Percentiles rank a stretch among this genome's conserved stretches.
These are phyloP conservation scores for Euphorbia schlechtendalii DNA, from an alignment of 441 rosid genomes.

Conservation along the genomic window DNA sequence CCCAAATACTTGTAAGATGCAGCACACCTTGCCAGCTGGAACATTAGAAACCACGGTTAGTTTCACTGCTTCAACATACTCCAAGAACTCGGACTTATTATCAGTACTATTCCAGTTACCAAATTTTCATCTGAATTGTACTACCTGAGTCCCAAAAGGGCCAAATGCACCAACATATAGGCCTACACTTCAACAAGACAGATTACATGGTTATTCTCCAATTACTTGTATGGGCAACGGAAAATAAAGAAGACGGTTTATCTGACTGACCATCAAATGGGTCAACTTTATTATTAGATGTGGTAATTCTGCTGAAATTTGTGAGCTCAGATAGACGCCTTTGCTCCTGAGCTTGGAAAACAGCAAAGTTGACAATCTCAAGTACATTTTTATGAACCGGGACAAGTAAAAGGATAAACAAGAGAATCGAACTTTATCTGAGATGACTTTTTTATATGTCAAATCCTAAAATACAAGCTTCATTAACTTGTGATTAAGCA, in stretches of 20 bases:
- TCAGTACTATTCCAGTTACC: constrained; percentile 71
- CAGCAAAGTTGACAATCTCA: constrained; percentile 77
- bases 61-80: constrained; percentile 89
- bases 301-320: constrained; percentile 54
- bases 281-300: constrained; percentile 55
- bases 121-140: constrained; percentile 77
- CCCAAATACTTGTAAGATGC: too few relatives aligned
- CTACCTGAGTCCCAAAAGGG: constrained; percentile 89
- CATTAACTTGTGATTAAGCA: too few relatives aligned
- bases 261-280: constrained; percentile 56
- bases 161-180: constrained; percentile 93
- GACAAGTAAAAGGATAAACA: constrained; percentile 16
- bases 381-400: constrained; percentile 73
- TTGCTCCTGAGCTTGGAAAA: constrained; percentile 66
- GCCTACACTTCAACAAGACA: constrained; percentile 44
- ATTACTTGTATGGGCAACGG: not conserved
- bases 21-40: constrained; percentile 95
- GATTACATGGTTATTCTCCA: constrained; percentile 11
- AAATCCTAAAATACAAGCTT: too few relatives aligned
- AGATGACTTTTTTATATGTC: too few relatives aligned
- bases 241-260: constrained; percentile 13
- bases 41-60: constrained; percentile 85
- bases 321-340: constrained; percentile 58
- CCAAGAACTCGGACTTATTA: constrained; percentile 54
- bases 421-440: constrained; percentile 9